Percentiles rank a stretch among this genome's conserved stretches.
These are phyloP conservation scores for Antarctomyces pellizariae DNA, from an alignment of 495 filamentous ascomycete genomes.

Conservation along the genomic window DNA sequence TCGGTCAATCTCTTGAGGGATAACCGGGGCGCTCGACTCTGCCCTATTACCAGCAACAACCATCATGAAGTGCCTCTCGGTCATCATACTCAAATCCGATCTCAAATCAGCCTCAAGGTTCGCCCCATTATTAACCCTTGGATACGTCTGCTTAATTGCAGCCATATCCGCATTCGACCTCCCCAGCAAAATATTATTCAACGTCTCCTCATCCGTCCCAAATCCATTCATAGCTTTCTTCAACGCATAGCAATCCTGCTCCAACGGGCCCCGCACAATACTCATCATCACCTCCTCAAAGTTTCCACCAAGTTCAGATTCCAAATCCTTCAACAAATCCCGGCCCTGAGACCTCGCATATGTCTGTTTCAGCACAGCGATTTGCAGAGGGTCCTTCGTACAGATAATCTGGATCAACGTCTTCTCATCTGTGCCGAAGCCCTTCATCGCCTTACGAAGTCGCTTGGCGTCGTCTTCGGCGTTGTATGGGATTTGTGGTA, in stretches of 20 bases:
- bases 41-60: conserved; percentile 44
- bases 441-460: conserved; percentile 69
- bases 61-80: conserved; percentile 54
- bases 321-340: conserved; percentile 47
- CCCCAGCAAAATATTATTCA: conserved; percentile 69
- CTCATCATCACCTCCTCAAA: conserved; percentile 45
- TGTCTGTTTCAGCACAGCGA: conserved; percentile 39
- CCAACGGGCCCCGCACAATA: conserved; percentile 53
- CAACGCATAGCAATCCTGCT: conserved; percentile 40
- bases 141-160: conserved; percentile 50
- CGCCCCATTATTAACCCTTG: too few relatives aligned
- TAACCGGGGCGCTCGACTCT: conserved; percentile 52
- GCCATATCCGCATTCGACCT: conserved; percentile 65
- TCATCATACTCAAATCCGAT: conserved; percentile 65
- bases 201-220: conserved; percentile 65
- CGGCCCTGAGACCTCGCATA: conserved; percentile 38
- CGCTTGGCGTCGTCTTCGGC: conserved; percentile 38
- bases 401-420: conserved; percentile 41
- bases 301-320: conserved; percentile 51
- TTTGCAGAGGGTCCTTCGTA: conserved; percentile 45
- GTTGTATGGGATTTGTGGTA: conserved; percentile 41
- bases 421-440: conserved; percentile 71
- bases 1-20: conserved; percentile 41
- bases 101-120: conserved; percentile 44
- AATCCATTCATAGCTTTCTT: conserved; percentile 45